These are phyloP conservation scores for Boletus rubescentipes DNA, from an alignment of 768 basidiomycete genomes.

Conservation along the genomic window DNA sequence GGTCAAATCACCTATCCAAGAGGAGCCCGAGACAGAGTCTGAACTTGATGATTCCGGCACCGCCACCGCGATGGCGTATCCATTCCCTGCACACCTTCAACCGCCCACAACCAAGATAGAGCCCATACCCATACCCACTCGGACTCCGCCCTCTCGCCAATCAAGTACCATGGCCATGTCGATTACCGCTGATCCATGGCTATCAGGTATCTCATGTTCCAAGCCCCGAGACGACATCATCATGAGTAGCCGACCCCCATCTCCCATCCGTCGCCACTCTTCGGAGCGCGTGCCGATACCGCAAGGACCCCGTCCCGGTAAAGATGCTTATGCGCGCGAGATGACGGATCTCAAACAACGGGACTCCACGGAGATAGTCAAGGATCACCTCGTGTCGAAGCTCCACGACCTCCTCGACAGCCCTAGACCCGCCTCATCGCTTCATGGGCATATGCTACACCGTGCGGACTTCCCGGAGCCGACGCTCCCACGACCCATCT, in stretches of 20 bases:
- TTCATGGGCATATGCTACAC: slow-evolving; percentile 38
- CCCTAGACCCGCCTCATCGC: slow-evolving; percentile 38
- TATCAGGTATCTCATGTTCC: slow-evolving; percentile 22
- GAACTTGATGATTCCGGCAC: slow-evolving; percentile 22
- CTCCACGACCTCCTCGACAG: slow-evolving; percentile 50
- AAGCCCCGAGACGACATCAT: slow-evolving; percentile 30
- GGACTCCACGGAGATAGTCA: slow-evolving; percentile 20
- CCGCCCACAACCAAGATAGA: slow-evolving; percentile 18
- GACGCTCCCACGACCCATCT: slow-evolving; percentile 19
- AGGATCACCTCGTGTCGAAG: slow-evolving; percentile 37
- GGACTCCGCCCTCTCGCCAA: slow-evolving; percentile 27
- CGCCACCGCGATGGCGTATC: slow-evolving; percentile 9
- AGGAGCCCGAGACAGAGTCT: slow-evolving; percentile 26
- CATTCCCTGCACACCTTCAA: slow-evolving; percentile 30
- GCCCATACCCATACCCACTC: slow-evolving; percentile 33
- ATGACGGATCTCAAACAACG: slow-evolving; percentile 22
- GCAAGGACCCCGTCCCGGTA: slow-evolving; percentile 19
- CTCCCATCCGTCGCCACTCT: slow-evolving; percentile 25
- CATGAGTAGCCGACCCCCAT: slow-evolving; percentile 30
- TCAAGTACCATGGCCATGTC: slow-evolving; percentile 30
- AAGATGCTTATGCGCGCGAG: slow-evolving; percentile 22
- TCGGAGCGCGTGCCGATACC: slow-evolving; percentile 20
- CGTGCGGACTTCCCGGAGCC: slow-evolving; percentile 31
- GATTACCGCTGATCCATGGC: slow-evolving; percentile 24
- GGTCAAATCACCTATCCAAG: slow-evolving; percentile 20